Conservation (phyloP, 306 rosid species). For the Hippophae rhamnoides region DNA sequence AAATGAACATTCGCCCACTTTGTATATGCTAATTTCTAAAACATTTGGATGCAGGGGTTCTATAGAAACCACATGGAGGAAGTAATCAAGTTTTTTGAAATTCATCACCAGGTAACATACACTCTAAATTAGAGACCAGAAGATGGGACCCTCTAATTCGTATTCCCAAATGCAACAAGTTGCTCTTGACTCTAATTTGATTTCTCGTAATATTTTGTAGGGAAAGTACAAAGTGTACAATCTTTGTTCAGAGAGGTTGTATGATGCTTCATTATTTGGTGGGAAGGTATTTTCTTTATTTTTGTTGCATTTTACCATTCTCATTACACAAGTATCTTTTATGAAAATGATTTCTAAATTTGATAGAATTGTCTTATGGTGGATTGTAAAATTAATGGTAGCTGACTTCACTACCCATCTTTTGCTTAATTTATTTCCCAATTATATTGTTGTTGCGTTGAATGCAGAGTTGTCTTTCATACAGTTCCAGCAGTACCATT, state of each 20-base stretch:
- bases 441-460: too few relatives aligned
- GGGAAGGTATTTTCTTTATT: slow-evolving; percentile 59
- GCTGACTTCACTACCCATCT: not conserved
- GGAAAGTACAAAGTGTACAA: slow-evolving; percentile 93
- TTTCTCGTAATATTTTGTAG: slow-evolving; percentile 31
- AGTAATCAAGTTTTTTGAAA: slow-evolving; percentile 73
- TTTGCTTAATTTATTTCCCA: not conserved
- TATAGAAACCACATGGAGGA: slow-evolving; percentile 97
- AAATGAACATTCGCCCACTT: too few relatives aligned
- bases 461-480: too few relatives aligned
- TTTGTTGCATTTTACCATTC: slow-evolving; percentile 15
- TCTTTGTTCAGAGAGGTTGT: slow-evolving; percentile 95
- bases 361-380: not conserved
- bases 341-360: slow-evolving; percentile 3
- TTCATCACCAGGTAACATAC: slow-evolving; percentile 66
- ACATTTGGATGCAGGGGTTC: slow-evolving; percentile 61
- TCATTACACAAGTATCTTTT: slow-evolving; percentile 11
- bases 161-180: too few relatives aligned
- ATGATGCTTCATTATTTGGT: slow-evolving; percentile 79
- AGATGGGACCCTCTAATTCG: slow-evolving; percentile 5
- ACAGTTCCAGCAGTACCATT: too few relatives aligned
- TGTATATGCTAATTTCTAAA: slow-evolving; percentile 11
- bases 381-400: not conserved
- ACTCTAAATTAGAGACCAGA: not conserved
- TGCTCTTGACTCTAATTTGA: too few relatives aligned